Evolutionary conservation across 164 flowering plant species (phyloP).

Genomic region (Annona cherimola): DNA sequence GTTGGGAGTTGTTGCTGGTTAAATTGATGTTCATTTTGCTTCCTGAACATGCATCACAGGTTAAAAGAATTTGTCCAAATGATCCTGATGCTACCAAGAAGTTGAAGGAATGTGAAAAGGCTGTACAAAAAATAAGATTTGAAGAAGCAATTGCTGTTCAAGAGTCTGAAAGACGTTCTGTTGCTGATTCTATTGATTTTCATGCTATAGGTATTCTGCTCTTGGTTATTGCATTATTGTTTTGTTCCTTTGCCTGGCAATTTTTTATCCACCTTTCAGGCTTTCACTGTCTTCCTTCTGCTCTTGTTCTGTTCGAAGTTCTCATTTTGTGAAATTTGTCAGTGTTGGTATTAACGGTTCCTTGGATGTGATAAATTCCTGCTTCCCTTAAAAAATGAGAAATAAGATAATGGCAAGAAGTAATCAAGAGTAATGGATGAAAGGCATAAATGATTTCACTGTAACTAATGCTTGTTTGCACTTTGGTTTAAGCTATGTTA

Average conservation of each 20-base stretch:
- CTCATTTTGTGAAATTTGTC: background rate
- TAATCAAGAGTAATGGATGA: too few species aligned
- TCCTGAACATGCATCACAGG: conserved; percentile 39
- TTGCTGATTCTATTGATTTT: conserved; percentile 79
- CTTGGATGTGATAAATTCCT: background rate
- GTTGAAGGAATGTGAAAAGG: conserved; percentile 95
- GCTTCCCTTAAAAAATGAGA: background rate
- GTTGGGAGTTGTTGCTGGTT: background rate
- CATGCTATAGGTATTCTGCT: conserved; percentile 61
- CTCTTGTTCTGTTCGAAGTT: background rate
- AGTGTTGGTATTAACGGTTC: background rate
- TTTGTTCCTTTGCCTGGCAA: background rate
- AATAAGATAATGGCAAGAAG: background rate
- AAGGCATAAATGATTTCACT: too few species aligned
- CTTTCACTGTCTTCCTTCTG: background rate
- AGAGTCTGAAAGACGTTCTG: conserved; percentile 48
- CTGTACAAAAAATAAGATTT: conserved; percentile 89
- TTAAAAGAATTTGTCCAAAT: conserved; percentile 80
- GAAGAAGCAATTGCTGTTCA: conserved; percentile 94
- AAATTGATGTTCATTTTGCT: background rate
- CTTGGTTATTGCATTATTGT: background rate
- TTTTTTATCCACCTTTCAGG: background rate
- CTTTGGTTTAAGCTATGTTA: background rate
- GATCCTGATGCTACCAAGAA: conserved; percentile 95
- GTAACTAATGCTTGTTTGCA: too few species aligned